phyloP scores from a whole-genome alignment of 2,329 filamentous ascomycete species.

The Cladophialophora immunda region DNA sequence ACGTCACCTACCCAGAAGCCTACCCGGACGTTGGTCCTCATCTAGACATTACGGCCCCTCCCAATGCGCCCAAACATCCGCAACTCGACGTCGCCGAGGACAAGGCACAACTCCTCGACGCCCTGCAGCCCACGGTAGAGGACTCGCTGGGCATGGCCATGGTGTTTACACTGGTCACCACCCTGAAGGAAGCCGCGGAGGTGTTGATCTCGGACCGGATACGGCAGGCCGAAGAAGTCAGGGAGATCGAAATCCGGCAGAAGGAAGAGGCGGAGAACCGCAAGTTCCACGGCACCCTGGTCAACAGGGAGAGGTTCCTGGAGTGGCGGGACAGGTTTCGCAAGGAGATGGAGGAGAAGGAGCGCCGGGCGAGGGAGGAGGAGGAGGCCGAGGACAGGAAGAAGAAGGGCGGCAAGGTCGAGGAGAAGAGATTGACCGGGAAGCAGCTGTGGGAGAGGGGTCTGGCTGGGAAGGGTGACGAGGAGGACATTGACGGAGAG shows the following conservation, averaged over 20 bases:
- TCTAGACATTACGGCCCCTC: conserved; percentile 79
- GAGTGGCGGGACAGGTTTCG: conserved; percentile 82
- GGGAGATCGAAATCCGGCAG: conserved; percentile 64
- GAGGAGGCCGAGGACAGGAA: conserved; percentile 84
- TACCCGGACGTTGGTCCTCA: conserved; percentile 89
- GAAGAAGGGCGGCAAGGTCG: conserved; percentile 74
- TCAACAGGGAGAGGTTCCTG: conserved; percentile 85
- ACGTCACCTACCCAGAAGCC: conserved; percentile 85
- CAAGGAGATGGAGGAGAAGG: conserved; percentile 80
- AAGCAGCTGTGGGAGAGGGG: conserved; percentile 81
- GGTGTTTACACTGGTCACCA: conserved; percentile 89
- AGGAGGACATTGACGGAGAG: conserved; percentile 72
- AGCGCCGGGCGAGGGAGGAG: conserved; percentile 72
- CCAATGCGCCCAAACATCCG: conserved; percentile 73
- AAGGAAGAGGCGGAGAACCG: conserved; percentile 90
- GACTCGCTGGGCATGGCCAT: conserved; percentile 98
- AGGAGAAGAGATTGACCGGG: conserved; percentile 72
- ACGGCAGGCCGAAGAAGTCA: conserved; percentile 65
- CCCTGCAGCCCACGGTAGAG: conserved; percentile 77
- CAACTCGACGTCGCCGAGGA: conserved; percentile 84
- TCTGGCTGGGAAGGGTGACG: conserved; percentile 70
- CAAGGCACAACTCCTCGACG: conserved; percentile 75
- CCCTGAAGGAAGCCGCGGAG: conserved; percentile 91
- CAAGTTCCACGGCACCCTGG: conserved; percentile 91
- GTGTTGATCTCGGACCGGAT: conserved; percentile 78